Conservation (phyloP, 2,329 filamentous ascomycete genomes). For the Furcasterigmium furcatum region DNA sequence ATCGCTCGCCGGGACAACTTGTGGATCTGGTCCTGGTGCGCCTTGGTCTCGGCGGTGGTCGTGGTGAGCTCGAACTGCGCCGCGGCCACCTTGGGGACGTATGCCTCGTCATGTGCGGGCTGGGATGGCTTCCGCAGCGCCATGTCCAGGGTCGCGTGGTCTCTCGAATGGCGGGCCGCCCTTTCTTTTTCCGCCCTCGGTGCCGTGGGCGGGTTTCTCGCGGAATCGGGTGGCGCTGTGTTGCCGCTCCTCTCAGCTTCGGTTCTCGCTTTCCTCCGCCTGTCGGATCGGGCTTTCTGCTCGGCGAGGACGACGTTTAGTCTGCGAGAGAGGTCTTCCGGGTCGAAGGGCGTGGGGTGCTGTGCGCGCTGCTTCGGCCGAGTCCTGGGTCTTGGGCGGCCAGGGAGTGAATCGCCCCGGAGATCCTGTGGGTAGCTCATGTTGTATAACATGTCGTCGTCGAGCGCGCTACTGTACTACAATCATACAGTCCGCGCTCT, state of each 20-base stretch:
- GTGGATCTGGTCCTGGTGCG: slow-evolving; percentile 31
- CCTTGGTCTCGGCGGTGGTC: slow-evolving; percentile 36
- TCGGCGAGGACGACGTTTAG: slow-evolving; percentile 48
- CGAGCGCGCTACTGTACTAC: background rate
- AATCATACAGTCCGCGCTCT: no score
- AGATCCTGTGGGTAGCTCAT: slow-evolving; percentile 20
- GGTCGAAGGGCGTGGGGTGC: slow-evolving; percentile 39
- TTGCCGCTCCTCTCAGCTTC: slow-evolving; percentile 15
- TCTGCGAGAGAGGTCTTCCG: slow-evolving; percentile 51
- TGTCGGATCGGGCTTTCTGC: slow-evolving; percentile 38
- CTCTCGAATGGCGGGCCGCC: slow-evolving; percentile 1
- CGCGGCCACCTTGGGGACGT: slow-evolving; percentile 52
- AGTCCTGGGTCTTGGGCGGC: background rate
- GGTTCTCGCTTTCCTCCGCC: slow-evolving; percentile 22
- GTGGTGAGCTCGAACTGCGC: slow-evolving; percentile 52
- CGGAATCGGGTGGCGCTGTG: background rate
- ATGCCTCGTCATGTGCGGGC: slow-evolving; percentile 17
- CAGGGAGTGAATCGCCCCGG: slow-evolving; percentile 2
- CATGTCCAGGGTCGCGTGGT: background rate
- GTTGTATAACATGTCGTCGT: slow-evolving; percentile 16
- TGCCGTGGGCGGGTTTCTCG: no score
- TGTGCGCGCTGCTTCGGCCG: slow-evolving; percentile 9
- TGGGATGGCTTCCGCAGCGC: background rate
- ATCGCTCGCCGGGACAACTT: slow-evolving; percentile 39
- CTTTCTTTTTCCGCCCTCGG: no score